Conservation (phyloP, 495 filamentous ascomycete genomes). For the Xylaria intraflava region DNA sequence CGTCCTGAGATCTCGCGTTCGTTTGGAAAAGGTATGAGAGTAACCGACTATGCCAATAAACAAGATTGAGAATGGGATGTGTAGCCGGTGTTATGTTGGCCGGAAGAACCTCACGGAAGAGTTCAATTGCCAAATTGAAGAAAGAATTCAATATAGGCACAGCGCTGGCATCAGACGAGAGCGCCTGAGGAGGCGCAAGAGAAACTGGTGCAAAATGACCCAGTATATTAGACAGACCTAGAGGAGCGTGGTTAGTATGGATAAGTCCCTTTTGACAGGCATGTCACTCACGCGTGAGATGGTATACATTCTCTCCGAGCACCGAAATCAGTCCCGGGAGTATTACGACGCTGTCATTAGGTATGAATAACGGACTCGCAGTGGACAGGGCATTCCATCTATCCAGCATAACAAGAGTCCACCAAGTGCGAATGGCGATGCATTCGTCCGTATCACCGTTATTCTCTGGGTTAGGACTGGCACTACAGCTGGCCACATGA, state of each 20-base stretch:
- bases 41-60: constrained; percentile 68
- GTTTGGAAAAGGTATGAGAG: constrained; percentile 52
- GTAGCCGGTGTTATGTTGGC: constrained; percentile 26
- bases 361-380: constrained; percentile 50
- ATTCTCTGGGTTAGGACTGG: constrained; percentile 20
- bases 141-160: constrained; percentile 18
- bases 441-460: constrained; percentile 67
- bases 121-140: constrained; percentile 34
- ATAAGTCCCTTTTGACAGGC: background rate
- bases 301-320: constrained; percentile 57
- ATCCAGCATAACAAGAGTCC: constrained; percentile 63
- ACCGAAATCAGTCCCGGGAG: constrained; percentile 57
- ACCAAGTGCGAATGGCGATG: constrained; percentile 67
- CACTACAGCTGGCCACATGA: constrained; percentile 31
- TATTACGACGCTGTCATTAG: constrained; percentile 55
- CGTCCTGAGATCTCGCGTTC: constrained; percentile 33
- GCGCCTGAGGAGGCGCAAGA: constrained; percentile 13
- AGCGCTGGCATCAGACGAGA: constrained; percentile 12
- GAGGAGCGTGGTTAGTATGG: constrained; percentile 18
- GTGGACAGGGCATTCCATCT: constrained; percentile 69
- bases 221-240: constrained; percentile 34
- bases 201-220: constrained; percentile 26
- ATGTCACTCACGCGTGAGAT: constrained; percentile 59
- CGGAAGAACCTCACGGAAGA: constrained; percentile 42
- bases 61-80: constrained; percentile 53